Evolutionary conservation across 345 rosid genomes (phyloP).

Genomic region (Salix dunnii): DNA sequence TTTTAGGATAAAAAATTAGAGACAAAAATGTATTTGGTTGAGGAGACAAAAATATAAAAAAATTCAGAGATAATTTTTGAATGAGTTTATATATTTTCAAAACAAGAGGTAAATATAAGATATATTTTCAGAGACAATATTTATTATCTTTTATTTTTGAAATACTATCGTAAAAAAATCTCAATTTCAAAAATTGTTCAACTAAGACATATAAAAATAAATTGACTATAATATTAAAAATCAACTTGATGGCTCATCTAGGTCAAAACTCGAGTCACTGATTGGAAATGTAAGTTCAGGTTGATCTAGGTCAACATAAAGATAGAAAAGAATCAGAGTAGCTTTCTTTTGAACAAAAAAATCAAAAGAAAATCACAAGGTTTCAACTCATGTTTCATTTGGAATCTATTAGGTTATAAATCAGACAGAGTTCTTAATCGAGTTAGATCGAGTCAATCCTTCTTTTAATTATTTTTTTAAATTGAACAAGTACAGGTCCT

Average conservation of each 20-base stretch:
- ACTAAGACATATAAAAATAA: background rate
- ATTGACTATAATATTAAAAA: background rate
- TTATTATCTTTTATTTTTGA: background rate
- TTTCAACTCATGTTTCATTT: background rate
- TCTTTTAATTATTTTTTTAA: no score
- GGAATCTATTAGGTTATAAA: accelerated
- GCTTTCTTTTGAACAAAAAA: background rate
- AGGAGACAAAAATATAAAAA: no score
- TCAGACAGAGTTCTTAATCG: accelerated
- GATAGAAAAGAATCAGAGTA: background rate
- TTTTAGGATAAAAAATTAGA: no score
- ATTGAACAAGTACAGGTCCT: accelerated
- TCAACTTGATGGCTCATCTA: accelerated
- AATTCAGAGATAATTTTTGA: no score
- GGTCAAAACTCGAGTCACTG: accelerated
- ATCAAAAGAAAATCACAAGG: background rate
- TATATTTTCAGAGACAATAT: background rate
- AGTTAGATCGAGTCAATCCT: no score
- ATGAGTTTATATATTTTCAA: background rate
- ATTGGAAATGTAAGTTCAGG: accelerated
- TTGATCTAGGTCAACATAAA: accelerated
- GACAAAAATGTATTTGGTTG: background rate
- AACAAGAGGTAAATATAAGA: background rate
- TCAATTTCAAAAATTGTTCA: background rate
- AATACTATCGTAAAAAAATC: background rate